Conservation (phyloP, 192 early-diverging fungal genomes). For the Coemansia reversa region DNA sequence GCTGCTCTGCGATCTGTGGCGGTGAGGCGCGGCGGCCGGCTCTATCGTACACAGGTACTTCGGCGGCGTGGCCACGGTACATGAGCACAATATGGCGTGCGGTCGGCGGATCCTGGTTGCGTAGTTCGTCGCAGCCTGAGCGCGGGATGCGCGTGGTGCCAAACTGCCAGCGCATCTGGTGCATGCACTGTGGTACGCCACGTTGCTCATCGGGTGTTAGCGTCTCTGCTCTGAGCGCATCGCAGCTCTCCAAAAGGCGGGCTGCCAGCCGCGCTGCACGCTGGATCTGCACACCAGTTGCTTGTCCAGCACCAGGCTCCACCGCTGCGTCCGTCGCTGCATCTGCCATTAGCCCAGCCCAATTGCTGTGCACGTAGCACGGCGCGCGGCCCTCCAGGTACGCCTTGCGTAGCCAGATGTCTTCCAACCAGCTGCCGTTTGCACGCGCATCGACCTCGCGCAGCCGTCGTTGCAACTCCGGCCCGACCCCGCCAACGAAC, state of each 20-base stretch:
- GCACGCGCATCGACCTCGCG: slow-evolving; percentile 66
- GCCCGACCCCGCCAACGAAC: slow-evolving; percentile 75
- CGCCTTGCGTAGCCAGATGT: slow-evolving; percentile 77
- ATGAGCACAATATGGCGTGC: slow-evolving; percentile 84
- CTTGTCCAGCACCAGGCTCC: slow-evolving; percentile 32
- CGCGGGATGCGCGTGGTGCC: slow-evolving; percentile 77
- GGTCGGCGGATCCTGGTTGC: slow-evolving; percentile 67
- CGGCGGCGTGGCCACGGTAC: slow-evolving; percentile 80
- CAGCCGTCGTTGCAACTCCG: slow-evolving; percentile 73
- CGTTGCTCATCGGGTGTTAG: slow-evolving; percentile 70
- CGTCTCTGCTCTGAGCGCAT: slow-evolving; percentile 63
- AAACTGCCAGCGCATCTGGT: slow-evolving; percentile 89
- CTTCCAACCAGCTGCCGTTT: slow-evolving; percentile 83
- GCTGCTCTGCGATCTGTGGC: slow-evolving; percentile 46
- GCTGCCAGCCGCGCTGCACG: slow-evolving; percentile 74
- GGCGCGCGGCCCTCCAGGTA: slow-evolving; percentile 86
- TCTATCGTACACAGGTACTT: slow-evolving; percentile 70
- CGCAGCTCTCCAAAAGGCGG: slow-evolving; percentile 72
- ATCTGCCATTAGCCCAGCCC: slow-evolving; percentile 75
- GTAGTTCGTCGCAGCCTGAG: slow-evolving; percentile 65
- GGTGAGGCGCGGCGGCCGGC: slow-evolving; percentile 65
- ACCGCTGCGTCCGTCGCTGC: slow-evolving; percentile 37
- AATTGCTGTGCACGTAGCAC: slow-evolving; percentile 86
- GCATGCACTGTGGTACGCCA: slow-evolving; percentile 86
- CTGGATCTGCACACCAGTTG: slow-evolving; percentile 74